phyloP scores from a whole-genome alignment of 345 rosid species.

The Syzygium aromaticum region DNA sequence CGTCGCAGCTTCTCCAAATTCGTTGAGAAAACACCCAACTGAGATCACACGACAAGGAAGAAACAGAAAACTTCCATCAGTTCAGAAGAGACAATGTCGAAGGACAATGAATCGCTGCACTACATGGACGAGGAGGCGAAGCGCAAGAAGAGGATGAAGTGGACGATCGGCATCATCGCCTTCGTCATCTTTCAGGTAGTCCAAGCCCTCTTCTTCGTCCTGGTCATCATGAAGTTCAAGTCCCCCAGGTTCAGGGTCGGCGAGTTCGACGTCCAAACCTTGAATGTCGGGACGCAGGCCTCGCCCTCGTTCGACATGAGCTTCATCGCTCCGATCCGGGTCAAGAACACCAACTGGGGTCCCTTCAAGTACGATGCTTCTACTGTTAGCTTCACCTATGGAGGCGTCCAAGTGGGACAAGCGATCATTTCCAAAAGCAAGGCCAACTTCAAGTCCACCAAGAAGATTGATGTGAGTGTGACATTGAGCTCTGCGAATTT shows the following conservation, averaged over 20 bases:
- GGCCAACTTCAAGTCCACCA: conserved; percentile 6
- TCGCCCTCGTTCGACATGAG: background rate
- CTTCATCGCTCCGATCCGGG: background rate
- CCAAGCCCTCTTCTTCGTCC: conserved; percentile 7
- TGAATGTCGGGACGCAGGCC: background rate
- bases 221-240: conserved; percentile 7
- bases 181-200: conserved; percentile 12
- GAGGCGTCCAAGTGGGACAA: background rate
- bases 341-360: conserved; percentile 14
- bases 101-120: background rate
- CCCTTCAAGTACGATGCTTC: conserved; percentile 2
- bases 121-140: background rate
- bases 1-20: background rate
- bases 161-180: conserved; percentile 2
- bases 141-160: conserved; percentile 12
- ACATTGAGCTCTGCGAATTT: background rate
- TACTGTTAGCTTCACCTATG: conserved; percentile 1
- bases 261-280: background rate
- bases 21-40: background rate
- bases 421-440: background rate
- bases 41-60: background rate
- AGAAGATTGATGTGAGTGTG: background rate
- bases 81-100: background rate
- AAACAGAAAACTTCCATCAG: background rate
- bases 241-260: conserved; percentile 14